phyloP scores from a whole-genome alignment of 441 rosid species.

The Lepidium campestre region DNA sequence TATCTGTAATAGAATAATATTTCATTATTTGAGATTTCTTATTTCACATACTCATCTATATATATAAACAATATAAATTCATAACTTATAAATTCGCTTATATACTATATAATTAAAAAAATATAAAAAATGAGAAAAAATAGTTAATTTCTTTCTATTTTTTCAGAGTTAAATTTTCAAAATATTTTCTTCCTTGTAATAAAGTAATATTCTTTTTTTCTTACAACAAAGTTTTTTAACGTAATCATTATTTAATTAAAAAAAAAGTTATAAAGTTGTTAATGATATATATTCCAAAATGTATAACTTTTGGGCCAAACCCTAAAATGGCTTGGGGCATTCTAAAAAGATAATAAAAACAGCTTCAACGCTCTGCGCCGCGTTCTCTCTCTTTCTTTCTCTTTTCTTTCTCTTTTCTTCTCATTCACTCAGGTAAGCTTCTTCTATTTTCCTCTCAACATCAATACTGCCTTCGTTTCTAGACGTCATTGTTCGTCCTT shows the following conservation, averaged over 20 bases:
- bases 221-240: too few relatives aligned
- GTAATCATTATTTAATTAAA: too few relatives aligned
- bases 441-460: background rate
- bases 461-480: background rate
- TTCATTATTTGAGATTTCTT: background rate
- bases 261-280: background rate
- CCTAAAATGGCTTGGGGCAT: background rate
- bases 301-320: background rate
- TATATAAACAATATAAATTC: too few relatives aligned
- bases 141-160: too few relatives aligned
- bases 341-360: background rate
- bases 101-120: too few relatives aligned
- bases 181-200: too few relatives aligned
- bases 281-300: background rate
- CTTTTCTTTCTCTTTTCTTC: background rate
- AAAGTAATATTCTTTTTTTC: too few relatives aligned
- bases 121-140: too few relatives aligned
- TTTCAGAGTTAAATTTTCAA: too few relatives aligned
- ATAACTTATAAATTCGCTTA: too few relatives aligned
- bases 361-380: conserved; percentile 18
- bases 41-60: too few relatives aligned
- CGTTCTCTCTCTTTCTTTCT: background rate
- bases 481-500: background rate
- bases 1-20: background rate
- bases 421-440: conserved; percentile 6